These are phyloP conservation scores for Rhizophagus sp. DNA, from an alignment of 192 early-diverging fungal genomes.

Conservation along the genomic window DNA sequence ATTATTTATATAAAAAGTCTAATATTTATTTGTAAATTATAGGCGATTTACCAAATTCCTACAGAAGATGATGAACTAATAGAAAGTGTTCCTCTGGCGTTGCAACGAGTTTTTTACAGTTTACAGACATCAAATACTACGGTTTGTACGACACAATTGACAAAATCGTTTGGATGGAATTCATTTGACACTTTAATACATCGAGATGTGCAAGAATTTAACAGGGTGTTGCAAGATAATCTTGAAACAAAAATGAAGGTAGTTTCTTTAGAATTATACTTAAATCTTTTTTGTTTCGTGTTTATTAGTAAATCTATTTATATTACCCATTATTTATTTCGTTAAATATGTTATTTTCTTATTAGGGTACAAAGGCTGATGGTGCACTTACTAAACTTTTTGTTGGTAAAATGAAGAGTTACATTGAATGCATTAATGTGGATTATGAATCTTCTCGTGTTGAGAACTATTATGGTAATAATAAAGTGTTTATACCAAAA, in stretches of 20 bases:
- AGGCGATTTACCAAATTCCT: slow-evolving; percentile 88
- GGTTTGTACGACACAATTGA: slow-evolving; percentile 93
- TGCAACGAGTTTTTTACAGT: slow-evolving; percentile 95
- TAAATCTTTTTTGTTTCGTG: too few species aligned
- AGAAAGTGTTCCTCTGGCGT: slow-evolving; percentile 84
- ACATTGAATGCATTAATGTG: slow-evolving; percentile 93
- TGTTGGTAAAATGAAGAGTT: slow-evolving; percentile 97
- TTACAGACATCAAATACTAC: slow-evolving; percentile 69
- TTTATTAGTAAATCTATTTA: not conserved
- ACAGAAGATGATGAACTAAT: slow-evolving; percentile 84
- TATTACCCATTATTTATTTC: not conserved
- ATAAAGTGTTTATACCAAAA: not conserved
- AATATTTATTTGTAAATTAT: not conserved
- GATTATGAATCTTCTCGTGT: slow-evolving; percentile 92
- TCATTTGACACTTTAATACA: slow-evolving; percentile 87
- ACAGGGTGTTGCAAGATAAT: slow-evolving; percentile 95
- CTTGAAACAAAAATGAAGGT: slow-evolving; percentile 98
- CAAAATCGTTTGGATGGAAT: slow-evolving; percentile 95
- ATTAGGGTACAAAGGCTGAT: slow-evolving; percentile 81
- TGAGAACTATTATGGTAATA: slow-evolving; percentile 89
- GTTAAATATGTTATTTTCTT: not conserved
- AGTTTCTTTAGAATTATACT: not conserved
- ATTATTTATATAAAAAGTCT: not conserved
- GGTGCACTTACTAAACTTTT: slow-evolving; percentile 90
- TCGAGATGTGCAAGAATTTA: slow-evolving; percentile 99